A percentile compares a stretch with the other conserved stretches of the same genome.
These are phyloP conservation scores for Hypoxylon crocopeplum DNA, from an alignment of 495 filamentous ascomycete genomes.

Conservation along the genomic window DNA sequence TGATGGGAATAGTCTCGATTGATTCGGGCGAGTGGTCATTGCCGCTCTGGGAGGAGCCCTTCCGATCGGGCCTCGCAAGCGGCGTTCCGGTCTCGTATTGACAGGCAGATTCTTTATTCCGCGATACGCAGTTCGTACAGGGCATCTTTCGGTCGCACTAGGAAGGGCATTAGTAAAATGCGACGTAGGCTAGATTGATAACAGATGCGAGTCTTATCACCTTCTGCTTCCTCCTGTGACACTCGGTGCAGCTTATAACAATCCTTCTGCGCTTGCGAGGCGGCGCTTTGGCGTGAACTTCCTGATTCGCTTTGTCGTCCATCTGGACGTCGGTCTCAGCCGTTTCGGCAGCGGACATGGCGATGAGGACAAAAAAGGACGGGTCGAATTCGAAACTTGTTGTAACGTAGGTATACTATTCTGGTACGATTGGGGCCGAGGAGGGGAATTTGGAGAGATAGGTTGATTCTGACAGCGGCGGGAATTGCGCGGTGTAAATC, in stretches of 20 bases:
- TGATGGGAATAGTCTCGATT: conserved; percentile 34
- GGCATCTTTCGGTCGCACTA: conserved; percentile 68
- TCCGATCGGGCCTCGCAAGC: conserved; percentile 47
- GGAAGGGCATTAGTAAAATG: conserved; percentile 12
- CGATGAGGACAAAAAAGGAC: not conserved
- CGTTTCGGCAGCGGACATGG: conserved; percentile 36
- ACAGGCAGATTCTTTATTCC: conserved; percentile 56
- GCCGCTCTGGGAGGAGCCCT: conserved; percentile 24
- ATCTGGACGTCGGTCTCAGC: conserved; percentile 29
- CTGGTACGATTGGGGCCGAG: conserved; percentile 21
- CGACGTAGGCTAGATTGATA: not conserved
- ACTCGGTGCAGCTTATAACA: conserved; percentile 68
- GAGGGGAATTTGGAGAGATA: conserved; percentile 6
- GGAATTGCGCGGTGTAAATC: conserved; percentile 34
- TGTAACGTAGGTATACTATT: conserved; percentile 1
- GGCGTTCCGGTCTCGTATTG: conserved; percentile 60
- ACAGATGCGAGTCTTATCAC: conserved; percentile 36
- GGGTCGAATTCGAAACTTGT: not conserved
- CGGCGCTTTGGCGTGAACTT: conserved; percentile 38
- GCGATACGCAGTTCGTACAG: conserved; percentile 65
- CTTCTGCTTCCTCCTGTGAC: conserved; percentile 70
- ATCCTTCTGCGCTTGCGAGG: conserved; percentile 63
- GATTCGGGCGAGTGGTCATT: conserved; percentile 28
- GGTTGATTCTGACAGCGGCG: conserved; percentile 12
- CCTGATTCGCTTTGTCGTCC: conserved; percentile 28